Evolutionary conservation across 139 green algal species (phyloP), one percentile per base, ranked within the genome.

Genomic region (Nannochloris sp.): DNA sequence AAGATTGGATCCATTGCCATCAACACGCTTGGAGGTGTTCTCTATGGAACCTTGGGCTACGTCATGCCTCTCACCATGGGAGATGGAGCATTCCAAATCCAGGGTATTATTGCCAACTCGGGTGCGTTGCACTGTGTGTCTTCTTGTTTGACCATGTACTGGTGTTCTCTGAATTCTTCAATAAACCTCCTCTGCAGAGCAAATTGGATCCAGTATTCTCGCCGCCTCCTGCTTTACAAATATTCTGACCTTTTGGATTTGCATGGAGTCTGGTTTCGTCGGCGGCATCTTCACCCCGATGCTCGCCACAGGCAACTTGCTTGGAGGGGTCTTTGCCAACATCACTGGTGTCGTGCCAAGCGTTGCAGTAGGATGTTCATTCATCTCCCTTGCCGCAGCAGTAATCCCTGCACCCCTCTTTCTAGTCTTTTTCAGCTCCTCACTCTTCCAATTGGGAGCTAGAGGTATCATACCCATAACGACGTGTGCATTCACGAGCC

Each of bases 161-260:
- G 17, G 16, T 55, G 2, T 25, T 55, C 17, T 55, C 17, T 26
- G n/a, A 23, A 6, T 2, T 26, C 10, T 55, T 28, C 10, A 28
- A 20, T 13, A 11, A 14, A 59, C 14, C 50, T 37, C 23, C 0
- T 5, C 6, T 59, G 50, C 20, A 17, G 50, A 33, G 4, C 50
- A 59, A 31, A 30, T 59, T 33, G 25, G 50, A 17, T n/a, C 20
- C 10, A n/a, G 20, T n/a, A 30, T 59, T 33, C 28, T 59, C 1
- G 50, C 25, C 1, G 20, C 23, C 0, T 37, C 23, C 1, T 59
- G 23, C 25, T 33, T 59, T 30, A 25, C 23, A 20, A 59, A 59
- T 5, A 59, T 59, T 2, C 11, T 59, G 9, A 33, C 50, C 20
- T 59, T 33, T n/a, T 59, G 50, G 50, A 59, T 59, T 59, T 59